These are phyloP conservation scores for Talaromyces sp. DNA, from an alignment of 2,329 filamentous ascomycete genomes.

Conservation along the genomic window DNA sequence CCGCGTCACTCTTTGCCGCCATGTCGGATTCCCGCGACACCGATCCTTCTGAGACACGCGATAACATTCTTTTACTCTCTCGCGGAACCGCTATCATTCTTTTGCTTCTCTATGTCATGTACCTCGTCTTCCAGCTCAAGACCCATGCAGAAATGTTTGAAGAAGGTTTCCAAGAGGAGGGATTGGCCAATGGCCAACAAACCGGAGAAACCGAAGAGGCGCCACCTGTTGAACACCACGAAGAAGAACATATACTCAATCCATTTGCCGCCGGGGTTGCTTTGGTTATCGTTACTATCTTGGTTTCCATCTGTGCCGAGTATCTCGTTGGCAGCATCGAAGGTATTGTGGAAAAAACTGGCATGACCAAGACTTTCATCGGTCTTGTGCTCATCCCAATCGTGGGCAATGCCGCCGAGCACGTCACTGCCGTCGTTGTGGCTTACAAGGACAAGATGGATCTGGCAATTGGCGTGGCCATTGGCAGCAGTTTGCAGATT, in stretches of 20 bases:
- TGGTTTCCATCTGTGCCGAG: constrained; percentile 71
- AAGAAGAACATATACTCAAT: constrained; percentile 51
- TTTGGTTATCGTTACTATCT: constrained; percentile 63
- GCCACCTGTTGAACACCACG: constrained; percentile 22
- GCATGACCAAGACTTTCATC: constrained; percentile 76
- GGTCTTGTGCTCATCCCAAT: constrained; percentile 75
- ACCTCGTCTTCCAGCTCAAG: constrained; percentile 72
- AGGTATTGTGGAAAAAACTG: constrained; percentile 61
- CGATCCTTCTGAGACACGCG: constrained; percentile 29
- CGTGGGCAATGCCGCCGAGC: constrained; percentile 75
- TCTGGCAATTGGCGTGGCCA: constrained; percentile 70
- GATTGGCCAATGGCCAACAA: constrained; percentile 24
- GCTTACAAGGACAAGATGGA: constrained; percentile 68
- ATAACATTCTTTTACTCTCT: constrained; percentile 66
- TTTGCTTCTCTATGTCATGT: constrained; percentile 68
- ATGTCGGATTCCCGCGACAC: constrained; percentile 43
- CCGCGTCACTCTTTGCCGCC: constrained; percentile 68
- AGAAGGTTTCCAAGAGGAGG: constrained; percentile 25
- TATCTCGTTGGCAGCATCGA: constrained; percentile 75
- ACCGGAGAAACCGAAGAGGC: constrained; percentile 19
- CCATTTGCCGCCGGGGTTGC: constrained; percentile 62
- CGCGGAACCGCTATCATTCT: constrained; percentile 73
- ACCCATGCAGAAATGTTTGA: constrained; percentile 72
- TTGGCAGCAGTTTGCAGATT: constrained; percentile 79
- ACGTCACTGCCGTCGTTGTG: constrained; percentile 76